Base-by-base conservation (phyloP, 2,329 filamentous ascomycete genomes). In the Sordariomycetes sp. region DNA sequence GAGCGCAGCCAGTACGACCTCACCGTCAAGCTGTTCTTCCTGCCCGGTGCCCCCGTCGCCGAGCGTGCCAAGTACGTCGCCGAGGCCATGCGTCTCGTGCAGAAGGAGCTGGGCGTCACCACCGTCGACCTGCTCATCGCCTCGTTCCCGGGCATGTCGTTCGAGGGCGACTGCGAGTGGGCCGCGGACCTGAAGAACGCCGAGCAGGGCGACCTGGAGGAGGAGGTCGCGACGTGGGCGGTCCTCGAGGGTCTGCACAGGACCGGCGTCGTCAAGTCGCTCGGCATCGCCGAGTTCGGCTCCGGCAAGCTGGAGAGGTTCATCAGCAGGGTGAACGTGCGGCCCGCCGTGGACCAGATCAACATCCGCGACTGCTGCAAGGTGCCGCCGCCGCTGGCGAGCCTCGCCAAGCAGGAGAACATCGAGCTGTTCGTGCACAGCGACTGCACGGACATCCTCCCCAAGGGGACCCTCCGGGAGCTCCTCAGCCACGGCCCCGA, bases 311-410 rank as follows among this genome's bases (percentile, higher is more conserved):
- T 99, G 43, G 74, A 80, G n/a, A 83, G 82, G 16, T 92, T 99
- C 66, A 76, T 97, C 28, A 78, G 83, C 50, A 78, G 83, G 61
- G 87, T 89, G 24, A 78, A 76, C 48, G 77, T 96, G 60, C 82
- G 82, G 64, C 94, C 94, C 0, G 81, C 83, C 22, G 93, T 97
- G 48, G 86, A 97, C 71, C 94, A 99, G 78, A 96, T 99, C 78
- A 97, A 97, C 69, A 83, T 96, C 55, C 86, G 89, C 65, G 90
- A 97, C 72, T 97, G 93, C 76, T 99, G 94, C 73, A 93, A 91
- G 53, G 94, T 97, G 51, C 94, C 94, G 10, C 92, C 91, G 66
- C 87, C 90, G 14, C 79, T 99, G 62, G 85, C 91, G 60, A 74
- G 88, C 65, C 86, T 95, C 65, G 93, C 93, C n/a, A 92, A 90